These are phyloP conservation scores for Exophiala xenobiotica DNA, from an alignment of 2,329 filamentous ascomycete genomes.

Conservation along the genomic window DNA sequence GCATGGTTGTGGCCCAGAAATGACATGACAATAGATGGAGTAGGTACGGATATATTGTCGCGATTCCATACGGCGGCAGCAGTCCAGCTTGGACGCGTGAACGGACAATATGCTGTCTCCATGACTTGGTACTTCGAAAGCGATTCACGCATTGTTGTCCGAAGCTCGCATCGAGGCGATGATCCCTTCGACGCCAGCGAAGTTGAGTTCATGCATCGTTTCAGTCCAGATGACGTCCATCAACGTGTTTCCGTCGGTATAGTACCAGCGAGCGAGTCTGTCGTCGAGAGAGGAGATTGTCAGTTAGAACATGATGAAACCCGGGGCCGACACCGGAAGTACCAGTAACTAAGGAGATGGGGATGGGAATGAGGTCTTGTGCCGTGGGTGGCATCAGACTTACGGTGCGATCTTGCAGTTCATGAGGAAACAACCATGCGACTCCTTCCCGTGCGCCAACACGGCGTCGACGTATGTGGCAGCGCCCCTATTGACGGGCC, in stretches of 20 bases:
- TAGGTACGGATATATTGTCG: too few relatives aligned
- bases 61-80: too few relatives aligned
- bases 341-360: too few relatives aligned
- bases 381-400: constrained; percentile 31
- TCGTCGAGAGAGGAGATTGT: constrained; percentile 10
- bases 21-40: too few relatives aligned
- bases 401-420: constrained; percentile 49
- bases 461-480: constrained; percentile 50
- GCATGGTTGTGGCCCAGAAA: too few relatives aligned
- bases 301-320: constrained; percentile 36
- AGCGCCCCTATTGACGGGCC: constrained; percentile 41
- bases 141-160: background rate
- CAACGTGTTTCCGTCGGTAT: constrained; percentile 35
- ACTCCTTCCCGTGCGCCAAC: constrained; percentile 48
- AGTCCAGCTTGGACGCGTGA: too few relatives aligned
- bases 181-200: constrained; percentile 8
- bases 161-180: background rate
- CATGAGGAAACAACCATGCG: constrained; percentile 53
- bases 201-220: constrained; percentile 26
- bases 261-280: constrained; percentile 31
- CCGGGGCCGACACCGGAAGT: too few relatives aligned
- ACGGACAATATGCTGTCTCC: too few relatives aligned
- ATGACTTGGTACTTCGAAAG: background rate
- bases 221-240: constrained; percentile 40
- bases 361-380: background rate